phyloP scores from a whole-genome alignment of 2,329 filamentous ascomycete species.

The Aspergillus fructus region DNA sequence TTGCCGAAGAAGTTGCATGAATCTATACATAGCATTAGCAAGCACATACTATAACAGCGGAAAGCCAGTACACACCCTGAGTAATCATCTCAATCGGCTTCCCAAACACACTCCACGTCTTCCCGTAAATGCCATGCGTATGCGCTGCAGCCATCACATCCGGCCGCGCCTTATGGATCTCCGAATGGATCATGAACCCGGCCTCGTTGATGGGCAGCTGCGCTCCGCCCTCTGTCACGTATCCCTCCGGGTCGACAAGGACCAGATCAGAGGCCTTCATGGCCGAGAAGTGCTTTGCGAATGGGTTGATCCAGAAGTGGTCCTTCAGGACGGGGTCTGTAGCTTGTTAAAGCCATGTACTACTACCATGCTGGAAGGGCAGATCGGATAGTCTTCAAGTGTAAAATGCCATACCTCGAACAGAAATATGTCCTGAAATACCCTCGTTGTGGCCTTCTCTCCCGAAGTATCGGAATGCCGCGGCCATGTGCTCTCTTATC shows the following conservation, averaged over 20 bases:
- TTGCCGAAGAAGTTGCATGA: constrained; percentile 41
- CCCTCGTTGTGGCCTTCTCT: constrained; percentile 43
- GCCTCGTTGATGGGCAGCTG: constrained; percentile 43
- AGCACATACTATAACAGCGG: not conserved
- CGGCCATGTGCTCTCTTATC: constrained; percentile 52
- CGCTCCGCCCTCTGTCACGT: constrained; percentile 41
- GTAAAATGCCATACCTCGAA: constrained; percentile 28
- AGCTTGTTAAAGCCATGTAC: not conserved
- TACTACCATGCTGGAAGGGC: too few relatives aligned
- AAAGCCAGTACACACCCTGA: constrained; percentile 48
- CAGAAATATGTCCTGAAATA: constrained; percentile 44
- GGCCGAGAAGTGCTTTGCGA: constrained; percentile 40
- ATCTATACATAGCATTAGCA: constrained; percentile 22
- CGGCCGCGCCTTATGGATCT: constrained; percentile 58
- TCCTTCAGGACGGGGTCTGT: constrained; percentile 38
- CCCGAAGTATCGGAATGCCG: constrained; percentile 43
- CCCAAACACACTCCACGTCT: constrained; percentile 63
- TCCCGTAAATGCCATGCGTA: constrained; percentile 59
- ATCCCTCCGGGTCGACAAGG: constrained; percentile 40
- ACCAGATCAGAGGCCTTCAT: constrained; percentile 45
- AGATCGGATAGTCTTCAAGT: too few relatives aligned
- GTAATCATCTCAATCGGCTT: constrained; percentile 59
- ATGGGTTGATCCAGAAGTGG: constrained; percentile 44
- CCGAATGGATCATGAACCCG: constrained; percentile 62
- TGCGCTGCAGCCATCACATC: constrained; percentile 61